Conservation (phyloP, 169 alveolate species). For the Plasmodium gallinaceum region DNA sequence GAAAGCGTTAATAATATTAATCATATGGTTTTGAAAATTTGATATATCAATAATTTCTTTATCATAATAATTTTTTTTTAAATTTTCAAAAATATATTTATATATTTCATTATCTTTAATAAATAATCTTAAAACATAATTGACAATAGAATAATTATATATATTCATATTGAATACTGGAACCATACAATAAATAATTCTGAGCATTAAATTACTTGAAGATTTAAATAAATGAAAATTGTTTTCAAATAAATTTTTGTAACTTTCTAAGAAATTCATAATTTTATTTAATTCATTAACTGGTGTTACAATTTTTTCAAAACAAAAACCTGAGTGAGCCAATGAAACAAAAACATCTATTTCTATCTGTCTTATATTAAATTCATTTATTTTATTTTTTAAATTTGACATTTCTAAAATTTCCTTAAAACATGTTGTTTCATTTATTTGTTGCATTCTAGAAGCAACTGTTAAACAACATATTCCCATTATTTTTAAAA, state of each 20-base stretch:
- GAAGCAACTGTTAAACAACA: constrained; percentile 78
- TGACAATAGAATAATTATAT: constrained; percentile 70
- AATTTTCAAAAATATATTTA: constrained; percentile 27
- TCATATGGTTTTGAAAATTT: constrained; percentile 66
- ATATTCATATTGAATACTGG: constrained; percentile 75
- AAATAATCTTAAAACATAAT: constrained; percentile 50
- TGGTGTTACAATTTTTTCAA: constrained; percentile 72
- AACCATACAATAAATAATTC: constrained; percentile 75
- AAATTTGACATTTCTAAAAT: constrained; percentile 44
- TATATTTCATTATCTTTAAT: constrained; percentile 58
- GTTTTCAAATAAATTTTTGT: constrained; percentile 40
- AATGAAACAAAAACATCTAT: constrained; percentile 69
- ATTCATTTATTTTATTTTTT: constrained; percentile 55
- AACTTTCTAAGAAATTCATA: constrained; percentile 41
- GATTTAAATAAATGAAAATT: constrained; percentile 46
- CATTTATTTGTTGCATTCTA: constrained; percentile 76
- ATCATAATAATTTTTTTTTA: constrained; percentile 43
- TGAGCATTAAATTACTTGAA: constrained; percentile 59
- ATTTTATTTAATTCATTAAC: constrained; percentile 64
- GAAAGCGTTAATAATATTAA: constrained; percentile 68
- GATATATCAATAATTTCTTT: constrained; percentile 71
- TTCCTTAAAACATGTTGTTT: constrained; percentile 66
- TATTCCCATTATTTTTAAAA: constrained; percentile 66
- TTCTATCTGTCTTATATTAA: constrained; percentile 70
- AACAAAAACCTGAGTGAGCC: constrained; percentile 76